A percentile compares a stretch with the other conserved stretches of the same genome.
These are phyloP conservation scores for Didymella arachidicola DNA, from an alignment of 2,329 filamentous ascomycete genomes.

Conservation along the genomic window DNA sequence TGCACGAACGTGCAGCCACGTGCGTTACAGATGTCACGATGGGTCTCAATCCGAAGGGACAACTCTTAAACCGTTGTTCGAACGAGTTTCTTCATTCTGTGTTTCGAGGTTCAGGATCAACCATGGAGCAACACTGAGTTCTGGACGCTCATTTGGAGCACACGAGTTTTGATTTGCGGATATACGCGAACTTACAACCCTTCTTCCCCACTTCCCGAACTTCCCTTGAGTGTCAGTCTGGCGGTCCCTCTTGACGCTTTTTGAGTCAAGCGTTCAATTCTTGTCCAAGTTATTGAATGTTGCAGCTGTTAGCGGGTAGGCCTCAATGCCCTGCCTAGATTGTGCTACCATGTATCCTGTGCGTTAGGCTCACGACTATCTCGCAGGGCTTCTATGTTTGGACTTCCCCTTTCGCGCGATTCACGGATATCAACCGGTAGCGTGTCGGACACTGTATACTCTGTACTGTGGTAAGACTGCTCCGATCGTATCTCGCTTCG, in stretches of 20 bases:
- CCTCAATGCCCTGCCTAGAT: background rate
- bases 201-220: conserved; percentile 10
- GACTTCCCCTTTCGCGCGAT: background rate
- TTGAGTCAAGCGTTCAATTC: conserved; percentile 5
- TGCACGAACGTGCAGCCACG: conserved; percentile 5
- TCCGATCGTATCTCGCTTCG: background rate
- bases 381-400: conserved; percentile 6
- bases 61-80: background rate
- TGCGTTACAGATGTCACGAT: conserved; percentile 7
- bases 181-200: conserved; percentile 1
- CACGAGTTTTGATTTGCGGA: conserved; percentile 10
- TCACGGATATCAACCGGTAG: conserved; percentile 1
- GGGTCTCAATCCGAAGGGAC: background rate
- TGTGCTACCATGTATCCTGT: background rate
- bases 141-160: background rate
- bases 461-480: background rate
- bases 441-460: conserved; percentile 2
- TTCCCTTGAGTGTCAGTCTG: conserved; percentile 10
- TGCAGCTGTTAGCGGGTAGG: background rate
- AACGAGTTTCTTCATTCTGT: background rate
- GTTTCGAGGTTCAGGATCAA: conserved; percentile 10
- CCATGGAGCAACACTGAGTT: conserved; percentile 2
- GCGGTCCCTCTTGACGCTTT: conserved; percentile 5
- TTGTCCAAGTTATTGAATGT: conserved; percentile 9
- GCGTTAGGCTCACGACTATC: background rate